Base-by-base conservation (phyloP, 108 stramenopile species). In the Stephanodiscus minutulus region DNA sequence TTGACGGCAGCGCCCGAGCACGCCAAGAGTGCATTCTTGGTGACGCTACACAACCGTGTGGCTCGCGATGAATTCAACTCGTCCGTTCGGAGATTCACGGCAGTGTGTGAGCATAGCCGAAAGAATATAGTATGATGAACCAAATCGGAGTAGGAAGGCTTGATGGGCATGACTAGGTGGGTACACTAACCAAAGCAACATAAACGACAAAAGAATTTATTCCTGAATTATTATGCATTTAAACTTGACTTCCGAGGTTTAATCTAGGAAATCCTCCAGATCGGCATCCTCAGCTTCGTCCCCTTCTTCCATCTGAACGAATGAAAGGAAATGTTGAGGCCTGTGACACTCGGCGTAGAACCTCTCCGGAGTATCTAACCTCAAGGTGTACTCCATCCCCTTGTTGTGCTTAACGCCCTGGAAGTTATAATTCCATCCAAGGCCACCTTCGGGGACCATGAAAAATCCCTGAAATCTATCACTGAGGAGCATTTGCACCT, bases 341-440 rank as follows among this genome's bases (percentile, higher is more conserved):
- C 99, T 88, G 69, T 98, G 99, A 59, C 87, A 84, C 76, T 98
- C 98, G 31, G 95, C 91, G 68, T 98, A 99, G 70, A 98, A 99
- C 43, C 82, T 83, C 68, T 93, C 88, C 6, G 95, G 95, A 49
- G 82, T 81, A 72, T 93, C 98, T 72, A 98, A 85, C 65, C 89
- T 93, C 68, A 99, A 74, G 33, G 75, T 48, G 44, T 98, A 99
- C 47, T 96, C 86, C 98, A 98, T 98, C 29, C 88, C 87, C 20
- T 68, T 74, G 37, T 80, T 88, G 83, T 96, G 97, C 74, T 96
- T 98, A 39, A 98, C 97, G 39, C 98, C 99, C 87, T 97, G 97
- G 83, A 99, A 98, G 83, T 98, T 98, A 82, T 97, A 99, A 76
- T 99, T 99, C 99, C 99, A 99, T 9, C 91, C 90, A 22, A 96